Percentiles rank a stretch among this genome's conserved stretches.
phyloP scores from a whole-genome alignment of 305 asterid species.

The Fraxinus nigra region DNA sequence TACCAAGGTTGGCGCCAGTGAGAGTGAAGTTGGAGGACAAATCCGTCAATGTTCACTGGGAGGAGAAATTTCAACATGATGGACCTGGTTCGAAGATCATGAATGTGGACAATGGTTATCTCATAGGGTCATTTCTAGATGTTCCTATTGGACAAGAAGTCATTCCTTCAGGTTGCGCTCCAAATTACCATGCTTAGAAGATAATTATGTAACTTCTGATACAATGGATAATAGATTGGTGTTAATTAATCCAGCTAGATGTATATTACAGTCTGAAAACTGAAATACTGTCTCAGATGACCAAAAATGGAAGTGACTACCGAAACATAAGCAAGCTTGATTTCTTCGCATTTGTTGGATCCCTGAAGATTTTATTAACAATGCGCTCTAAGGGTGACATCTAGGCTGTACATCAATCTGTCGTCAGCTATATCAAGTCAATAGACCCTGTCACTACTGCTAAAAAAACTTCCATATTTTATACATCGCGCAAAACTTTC shows the following conservation, averaged over 20 bases:
- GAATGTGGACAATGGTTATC: constrained; percentile 59
- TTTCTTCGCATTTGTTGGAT: constrained; percentile 8
- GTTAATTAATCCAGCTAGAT: background rate
- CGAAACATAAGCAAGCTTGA: constrained; percentile 1
- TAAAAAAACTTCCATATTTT: background rate
- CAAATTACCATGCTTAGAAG: constrained; percentile 16
- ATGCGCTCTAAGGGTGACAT: constrained; percentile 9
- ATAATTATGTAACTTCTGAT: background rate
- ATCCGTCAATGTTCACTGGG: constrained; percentile 82
- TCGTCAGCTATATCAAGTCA: constrained; percentile 6
- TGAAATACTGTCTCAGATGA: background rate
- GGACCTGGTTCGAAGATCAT: constrained; percentile 55
- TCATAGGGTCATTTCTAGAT: constrained; percentile 86
- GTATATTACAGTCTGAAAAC: background rate
- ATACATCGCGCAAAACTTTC: background rate
- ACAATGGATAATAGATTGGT: background rate
- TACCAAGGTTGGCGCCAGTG: constrained; percentile 88
- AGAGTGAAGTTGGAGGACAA: constrained; percentile 85
- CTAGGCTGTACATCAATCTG: constrained; percentile 6
- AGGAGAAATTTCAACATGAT: constrained; percentile 70
- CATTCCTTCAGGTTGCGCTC: constrained; percentile 56
- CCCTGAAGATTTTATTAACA: constrained; percentile 8
- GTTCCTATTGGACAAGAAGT: constrained; percentile 93
- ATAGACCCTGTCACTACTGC: constrained; percentile 6
- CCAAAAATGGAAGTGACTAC: background rate